Evolutionary conservation across 1,139 yeast species (phyloP), one percentile per base, ranked within the genome.

Genomic region (Suhomyces taliae): DNA sequence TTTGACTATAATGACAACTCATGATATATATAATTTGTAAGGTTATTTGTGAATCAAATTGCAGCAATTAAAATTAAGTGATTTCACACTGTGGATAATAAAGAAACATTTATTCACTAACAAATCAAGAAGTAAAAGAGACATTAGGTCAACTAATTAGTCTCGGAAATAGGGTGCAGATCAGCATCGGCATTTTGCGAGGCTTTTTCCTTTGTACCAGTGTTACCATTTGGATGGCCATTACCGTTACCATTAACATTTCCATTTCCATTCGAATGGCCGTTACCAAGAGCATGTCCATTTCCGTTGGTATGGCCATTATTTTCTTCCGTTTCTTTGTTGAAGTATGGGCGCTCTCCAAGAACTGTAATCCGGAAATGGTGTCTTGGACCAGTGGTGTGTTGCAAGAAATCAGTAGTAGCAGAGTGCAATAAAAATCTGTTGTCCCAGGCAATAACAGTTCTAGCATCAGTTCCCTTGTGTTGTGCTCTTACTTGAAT

Each of bases 391-490:
- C 51, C 55, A 15, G 62, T 58, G 12, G 46, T 26, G 39, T 57
- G 58, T 36, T 52, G 56, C 48, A 63, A 60, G 53, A 61, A 63
- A 50, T 63, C 67, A 6, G 51, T 50, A n/a, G 55, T 53, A 10
- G 62, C 64, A 10, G 65, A 54, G 49, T 62, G 67, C 32, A 61
- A 47, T 38, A 53, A 43, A 41, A 62, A 45, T 40, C 66, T 50
- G 52, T 62, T 62, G 42, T 62, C 67, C 66, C 66, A 62, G 11
- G 56, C 64, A 49, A 62, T 58, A 19, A 61, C 65, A n/a, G 64
- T 46, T 34, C 55, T 51, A 31, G 58, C 50, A 36, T 54, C 61
- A 14, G 63, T 59, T 6, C 64, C 65, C 40, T 52, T 50, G 50
- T 62, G 67, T 31, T 53, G 40, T 7, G 66, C 67, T 47, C 66